Evolutionary conservation across 257 asterid species (phyloP).

Genomic region (Phtheirospermum japonicum): DNA sequence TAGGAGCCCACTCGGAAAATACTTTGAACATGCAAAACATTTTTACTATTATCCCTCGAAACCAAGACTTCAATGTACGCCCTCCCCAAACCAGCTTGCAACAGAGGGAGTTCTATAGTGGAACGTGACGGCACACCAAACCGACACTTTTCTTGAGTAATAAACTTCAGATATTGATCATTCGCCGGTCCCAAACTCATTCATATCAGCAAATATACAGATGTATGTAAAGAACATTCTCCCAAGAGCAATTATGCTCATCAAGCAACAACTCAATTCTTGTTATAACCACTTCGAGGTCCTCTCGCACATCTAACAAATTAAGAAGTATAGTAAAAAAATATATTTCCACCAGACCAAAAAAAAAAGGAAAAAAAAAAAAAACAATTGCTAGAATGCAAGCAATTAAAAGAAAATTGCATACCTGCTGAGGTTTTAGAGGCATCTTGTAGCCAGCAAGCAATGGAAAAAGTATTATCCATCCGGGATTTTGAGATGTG

Average conservation of each 20-base stretch:
- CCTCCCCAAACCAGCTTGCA: conserved; percentile 75
- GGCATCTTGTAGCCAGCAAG: conserved; percentile 76
- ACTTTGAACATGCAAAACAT: conserved; percentile 94
- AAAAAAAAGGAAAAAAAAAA: background rate
- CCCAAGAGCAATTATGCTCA: conserved; percentile 72
- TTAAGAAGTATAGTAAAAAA: conserved; percentile 1
- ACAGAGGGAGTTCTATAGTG: conserved; percentile 87
- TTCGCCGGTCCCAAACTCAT: conserved; percentile 68
- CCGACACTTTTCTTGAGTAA: conserved; percentile 85
- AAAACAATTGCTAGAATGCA: background rate
- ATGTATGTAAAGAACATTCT: conserved; percentile 82
- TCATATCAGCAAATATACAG: conserved; percentile 79
- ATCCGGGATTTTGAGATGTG: conserved; percentile 53
- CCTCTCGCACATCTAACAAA: conserved; percentile 64
- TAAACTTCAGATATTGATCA: conserved; percentile 72
- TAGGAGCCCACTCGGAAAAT: conserved; percentile 99
- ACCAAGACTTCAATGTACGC: conserved; percentile 88
- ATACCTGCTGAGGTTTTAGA: conserved; percentile 64
- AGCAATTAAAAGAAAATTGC: background rate
- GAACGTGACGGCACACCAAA: conserved; percentile 97
- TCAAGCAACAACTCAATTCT: conserved; percentile 60
- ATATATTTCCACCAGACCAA: conserved; percentile 7
- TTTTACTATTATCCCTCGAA: conserved; percentile 62
- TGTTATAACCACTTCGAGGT: conserved; percentile 58
- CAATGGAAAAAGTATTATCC: conserved; percentile 57